A percentile compares a stretch with the other conserved stretches of the same genome.
phyloP scores from a whole-genome alignment of 2,329 filamentous ascomycete species.

The Colletotrichum eleusines region DNA sequence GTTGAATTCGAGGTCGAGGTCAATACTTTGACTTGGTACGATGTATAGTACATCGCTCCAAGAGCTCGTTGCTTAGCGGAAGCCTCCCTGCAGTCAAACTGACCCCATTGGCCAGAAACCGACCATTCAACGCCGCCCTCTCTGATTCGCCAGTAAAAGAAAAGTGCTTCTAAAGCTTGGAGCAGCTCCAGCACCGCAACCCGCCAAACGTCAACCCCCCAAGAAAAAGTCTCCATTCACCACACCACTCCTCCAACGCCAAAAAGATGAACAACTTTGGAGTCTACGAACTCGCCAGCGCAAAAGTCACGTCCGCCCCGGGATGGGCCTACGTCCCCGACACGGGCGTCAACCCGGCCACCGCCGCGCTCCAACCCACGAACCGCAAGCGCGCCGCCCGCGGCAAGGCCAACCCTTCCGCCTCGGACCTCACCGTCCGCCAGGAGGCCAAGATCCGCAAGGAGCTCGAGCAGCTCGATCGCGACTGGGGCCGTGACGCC shows the following conservation, averaged over 20 bases:
- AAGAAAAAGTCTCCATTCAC: background rate
- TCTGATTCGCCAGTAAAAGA: constrained; percentile 33
- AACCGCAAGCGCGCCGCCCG: constrained; percentile 81
- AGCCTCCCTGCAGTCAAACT: constrained; percentile 5
- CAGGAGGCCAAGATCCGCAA: constrained; percentile 86
- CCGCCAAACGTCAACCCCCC: background rate
- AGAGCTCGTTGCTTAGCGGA: background rate
- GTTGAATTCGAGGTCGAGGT: background rate
- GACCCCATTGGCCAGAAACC: constrained; percentile 29
- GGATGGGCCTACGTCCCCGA: constrained; percentile 96
- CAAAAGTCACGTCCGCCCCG: constrained; percentile 77
- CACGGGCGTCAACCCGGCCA: constrained; percentile 69
- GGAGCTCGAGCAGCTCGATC: constrained; percentile 85
- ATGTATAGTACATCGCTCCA: background rate
- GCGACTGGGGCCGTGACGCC: constrained; percentile 80
- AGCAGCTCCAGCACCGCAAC: background rate
- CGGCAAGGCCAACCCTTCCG: constrained; percentile 63
- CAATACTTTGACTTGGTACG: background rate
- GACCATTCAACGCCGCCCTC: constrained; percentile 5
- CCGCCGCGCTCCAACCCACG: constrained; percentile 61
- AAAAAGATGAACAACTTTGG: constrained; percentile 74
- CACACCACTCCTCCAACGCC: background rate
- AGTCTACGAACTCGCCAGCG: constrained; percentile 84
- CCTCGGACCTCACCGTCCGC: constrained; percentile 79
- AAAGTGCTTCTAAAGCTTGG: constrained; percentile 15